These are phyloP conservation scores for Quercus phellos DNA, from an alignment of 331 rosid species.

Conservation along the genomic window DNA sequence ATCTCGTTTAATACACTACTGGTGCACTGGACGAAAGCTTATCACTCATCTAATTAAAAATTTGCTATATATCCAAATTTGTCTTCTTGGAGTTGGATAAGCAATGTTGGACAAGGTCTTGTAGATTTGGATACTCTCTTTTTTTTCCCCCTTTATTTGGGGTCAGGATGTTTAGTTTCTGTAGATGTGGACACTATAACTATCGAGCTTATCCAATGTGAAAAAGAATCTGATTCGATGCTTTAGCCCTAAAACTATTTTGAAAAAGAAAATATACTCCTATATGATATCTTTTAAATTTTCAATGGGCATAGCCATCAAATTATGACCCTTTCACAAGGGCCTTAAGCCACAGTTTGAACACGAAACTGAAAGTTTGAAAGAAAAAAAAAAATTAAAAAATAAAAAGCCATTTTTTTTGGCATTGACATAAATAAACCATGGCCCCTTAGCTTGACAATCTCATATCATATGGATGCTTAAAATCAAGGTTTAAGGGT, in stretches of 20 bases:
- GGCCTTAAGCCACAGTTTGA: not conserved
- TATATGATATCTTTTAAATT: not conserved
- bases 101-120: not conserved
- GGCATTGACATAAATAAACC: not conserved
- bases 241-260: conserved; percentile 1
- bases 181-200: conserved; percentile 48
- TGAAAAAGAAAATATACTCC: not conserved
- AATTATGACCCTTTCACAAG: not conserved
- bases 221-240: not conserved
- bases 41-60: too few relatives aligned
- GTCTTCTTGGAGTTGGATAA: not conserved
- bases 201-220: conserved; percentile 29
- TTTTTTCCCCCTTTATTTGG: not conserved
- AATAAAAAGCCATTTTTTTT: not conserved
- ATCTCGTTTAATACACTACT: too few relatives aligned
- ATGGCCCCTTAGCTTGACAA: not conserved
- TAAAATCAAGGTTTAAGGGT: conserved; percentile 23
- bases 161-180: not conserved
- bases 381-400: too few relatives aligned
- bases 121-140: not conserved
- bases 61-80: too few relatives aligned
- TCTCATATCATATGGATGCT: not conserved
- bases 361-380: not conserved
- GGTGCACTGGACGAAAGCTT: too few relatives aligned
- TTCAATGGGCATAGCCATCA: conserved; percentile 1